Conservation (phyloP, 768 basidiomycete genomes). For the Hygrocybe coccinea region DNA sequence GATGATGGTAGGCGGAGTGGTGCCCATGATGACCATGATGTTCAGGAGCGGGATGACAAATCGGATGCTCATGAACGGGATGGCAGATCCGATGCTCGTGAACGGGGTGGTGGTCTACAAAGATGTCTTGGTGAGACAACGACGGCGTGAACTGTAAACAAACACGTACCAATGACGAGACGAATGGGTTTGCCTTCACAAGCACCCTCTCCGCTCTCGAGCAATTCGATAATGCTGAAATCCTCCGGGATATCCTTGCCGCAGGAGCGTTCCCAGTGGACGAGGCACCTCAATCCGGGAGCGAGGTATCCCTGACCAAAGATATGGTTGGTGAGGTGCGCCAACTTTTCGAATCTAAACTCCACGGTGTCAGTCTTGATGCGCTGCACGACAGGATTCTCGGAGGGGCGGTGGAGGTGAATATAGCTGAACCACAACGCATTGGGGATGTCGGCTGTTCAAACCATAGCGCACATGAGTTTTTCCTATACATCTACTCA, state of each 20-base stretch:
- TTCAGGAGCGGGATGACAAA: no score
- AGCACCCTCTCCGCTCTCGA: conserved; percentile 29
- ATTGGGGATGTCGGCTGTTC: conserved; percentile 37
- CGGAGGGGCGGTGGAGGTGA: conserved; percentile 30
- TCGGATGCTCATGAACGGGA: no score
- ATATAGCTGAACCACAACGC: conserved; percentile 44
- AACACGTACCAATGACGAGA: conserved; percentile 32
- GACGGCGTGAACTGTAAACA: background rate
- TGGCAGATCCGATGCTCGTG: no score
- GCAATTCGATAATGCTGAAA: conserved; percentile 21
- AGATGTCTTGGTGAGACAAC: background rate
- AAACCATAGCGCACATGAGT: background rate
- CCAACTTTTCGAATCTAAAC: conserved; percentile 35
- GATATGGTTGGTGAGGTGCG: conserved; percentile 46
- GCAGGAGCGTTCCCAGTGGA: conserved; percentile 39
- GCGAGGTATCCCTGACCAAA: conserved; percentile 39
- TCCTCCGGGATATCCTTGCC: conserved; percentile 31
- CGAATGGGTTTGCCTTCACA: conserved; percentile 34
- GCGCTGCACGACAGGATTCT: conserved; percentile 38
- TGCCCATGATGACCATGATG: no score
- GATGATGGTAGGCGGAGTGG: no score
- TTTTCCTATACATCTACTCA: background rate
- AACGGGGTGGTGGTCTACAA: no score
- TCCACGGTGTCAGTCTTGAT: conserved; percentile 34
- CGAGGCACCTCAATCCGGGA: conserved; percentile 31